Conservation (phyloP, 257 asterid species). For the Fraxinus quadrangulata region DNA sequence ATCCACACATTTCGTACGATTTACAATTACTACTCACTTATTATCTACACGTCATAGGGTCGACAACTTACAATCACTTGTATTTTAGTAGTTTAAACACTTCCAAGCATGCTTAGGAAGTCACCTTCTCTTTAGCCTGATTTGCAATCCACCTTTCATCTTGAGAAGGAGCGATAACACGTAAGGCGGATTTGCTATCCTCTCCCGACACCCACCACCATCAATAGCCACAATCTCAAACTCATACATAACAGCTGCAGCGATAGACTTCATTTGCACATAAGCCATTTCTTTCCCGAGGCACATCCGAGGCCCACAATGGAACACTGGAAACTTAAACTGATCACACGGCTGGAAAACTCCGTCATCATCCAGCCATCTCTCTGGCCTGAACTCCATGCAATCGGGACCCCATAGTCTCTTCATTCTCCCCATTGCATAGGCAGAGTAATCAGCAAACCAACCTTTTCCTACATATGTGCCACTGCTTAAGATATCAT, state of each 20-base stretch:
- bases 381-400: constrained; percentile 40
- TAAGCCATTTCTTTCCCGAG: constrained; percentile 50
- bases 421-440: constrained; percentile 49
- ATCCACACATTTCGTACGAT: too few species aligned
- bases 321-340: constrained; percentile 43
- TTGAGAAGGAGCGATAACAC: constrained; percentile 34
- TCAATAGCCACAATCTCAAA: constrained; percentile 34
- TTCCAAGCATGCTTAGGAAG: not conserved
- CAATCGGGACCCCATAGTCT: constrained; percentile 45
- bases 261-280: constrained; percentile 42
- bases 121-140: constrained; percentile 32
- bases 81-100: not conserved
- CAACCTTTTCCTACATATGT: constrained; percentile 38
- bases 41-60: not conserved
- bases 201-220: constrained; percentile 37
- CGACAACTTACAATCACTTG: not conserved
- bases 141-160: constrained; percentile 44
- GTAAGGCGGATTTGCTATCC: constrained; percentile 38
- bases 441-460: constrained; percentile 46
- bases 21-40: too few species aligned
- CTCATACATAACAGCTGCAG: constrained; percentile 32
- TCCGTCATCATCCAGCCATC: constrained; percentile 43
- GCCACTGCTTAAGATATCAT: constrained; percentile 31
- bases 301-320: constrained; percentile 43
- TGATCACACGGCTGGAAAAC: constrained; percentile 34